phyloP scores from a whole-genome alignment of 2,329 filamentous ascomycete species.

The Corinectria fuckeliana region DNA sequence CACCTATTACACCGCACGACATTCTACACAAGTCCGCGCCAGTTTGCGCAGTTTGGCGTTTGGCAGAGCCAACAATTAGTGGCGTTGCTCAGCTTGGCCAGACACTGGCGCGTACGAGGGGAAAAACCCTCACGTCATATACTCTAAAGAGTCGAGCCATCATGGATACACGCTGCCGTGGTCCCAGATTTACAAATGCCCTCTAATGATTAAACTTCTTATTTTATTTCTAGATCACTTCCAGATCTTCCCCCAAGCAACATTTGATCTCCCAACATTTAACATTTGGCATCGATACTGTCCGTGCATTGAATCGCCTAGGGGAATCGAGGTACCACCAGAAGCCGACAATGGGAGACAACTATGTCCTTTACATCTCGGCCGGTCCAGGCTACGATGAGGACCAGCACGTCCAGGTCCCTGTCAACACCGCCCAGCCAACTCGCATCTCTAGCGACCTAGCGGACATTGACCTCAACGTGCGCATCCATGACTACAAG shows the following conservation, averaged over 20 bases:
- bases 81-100: conserved; percentile 3
- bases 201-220: background rate
- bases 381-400: conserved; percentile 79
- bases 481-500: conserved; percentile 71
- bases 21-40: background rate
- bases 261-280: background rate
- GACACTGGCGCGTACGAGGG: conserved; percentile 2
- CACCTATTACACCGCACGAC: conserved; percentile 3
- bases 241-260: background rate
- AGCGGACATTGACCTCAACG: conserved; percentile 71
- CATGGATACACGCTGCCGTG: conserved; percentile 6
- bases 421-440: conserved; percentile 73
- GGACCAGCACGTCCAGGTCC: conserved; percentile 73
- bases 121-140: conserved; percentile 36
- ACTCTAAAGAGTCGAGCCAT: conserved; percentile 19
- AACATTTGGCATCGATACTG: no score
- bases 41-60: background rate
- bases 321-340: background rate
- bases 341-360: conserved; percentile 60
- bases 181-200: conserved; percentile 1
- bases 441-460: conserved; percentile 68
- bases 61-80: conserved; percentile 12
- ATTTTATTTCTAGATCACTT: background rate
- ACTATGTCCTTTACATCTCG: conserved; percentile 82
- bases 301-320: background rate